Evolutionary conservation across 2,329 filamentous ascomycete genomes (phyloP), one percentile per base, ranked within the genome.

Genomic region (Aspergillus sp.): DNA sequence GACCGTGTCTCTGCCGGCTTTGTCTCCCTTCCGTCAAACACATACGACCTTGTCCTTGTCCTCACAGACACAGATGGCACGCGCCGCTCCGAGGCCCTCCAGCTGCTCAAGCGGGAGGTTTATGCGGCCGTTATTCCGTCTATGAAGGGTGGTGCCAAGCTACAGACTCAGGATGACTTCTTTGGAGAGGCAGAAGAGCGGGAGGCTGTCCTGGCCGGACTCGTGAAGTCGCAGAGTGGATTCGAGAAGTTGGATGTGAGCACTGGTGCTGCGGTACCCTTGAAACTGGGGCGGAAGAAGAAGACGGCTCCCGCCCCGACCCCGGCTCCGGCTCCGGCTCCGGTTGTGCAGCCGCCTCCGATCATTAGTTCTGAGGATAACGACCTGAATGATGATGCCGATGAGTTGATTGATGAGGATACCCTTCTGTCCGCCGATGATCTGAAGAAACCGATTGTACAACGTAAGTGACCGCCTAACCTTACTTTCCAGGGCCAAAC

Each of bases 371-470:
- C 48, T 17, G 57, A 58, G 18, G 54, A 59, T 43, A 55, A 57
- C 18, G 49, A 48, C 15, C n/a, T 57, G 18, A 48, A 56, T 45
- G 89, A 92, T 66, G 91, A 96, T 45, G 89, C 92, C 66, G 91
- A 96, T 62, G 93, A 96, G 55, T 77, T 96, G 53, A 95, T 99
- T 64, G 92, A 98, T 70, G 95, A 98, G 74, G 89, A 97, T 68
- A 87, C 86, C 9, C 80, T 99, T 32, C 80, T 99, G 66, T 91
- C 88, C 3, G 92, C 93, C 68, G 90, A 91, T 60, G 93, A 99
- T 70, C 81, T 95, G 65, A 86, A 85, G 64, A 83, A 86, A 66
- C 89, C 90, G 20, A 83, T 96, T 55, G 85, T 89, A 63, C 88
- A 91, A 66, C 92, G 93, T 96, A 81, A 76, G 89, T 86, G 6